A percentile compares a stretch with the other conserved stretches of the same genome.
These are phyloP conservation scores for Boletus reticulatus DNA, from an alignment of 768 basidiomycete species.

Conservation along the genomic window DNA sequence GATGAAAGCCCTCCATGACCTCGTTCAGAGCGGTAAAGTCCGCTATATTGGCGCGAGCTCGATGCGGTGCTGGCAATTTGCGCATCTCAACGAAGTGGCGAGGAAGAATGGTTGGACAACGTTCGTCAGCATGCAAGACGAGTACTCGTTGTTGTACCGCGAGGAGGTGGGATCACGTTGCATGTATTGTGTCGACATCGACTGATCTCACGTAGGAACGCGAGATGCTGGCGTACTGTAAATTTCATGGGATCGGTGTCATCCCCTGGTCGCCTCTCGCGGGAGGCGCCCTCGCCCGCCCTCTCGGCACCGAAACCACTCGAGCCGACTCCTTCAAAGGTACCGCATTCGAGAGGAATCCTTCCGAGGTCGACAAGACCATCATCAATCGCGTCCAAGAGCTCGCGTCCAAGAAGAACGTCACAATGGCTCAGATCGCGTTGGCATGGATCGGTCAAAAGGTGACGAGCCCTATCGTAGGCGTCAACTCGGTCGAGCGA, in stretches of 20 bases:
- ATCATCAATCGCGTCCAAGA: slow-evolving; percentile 42
- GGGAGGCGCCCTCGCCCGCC: slow-evolving; percentile 40
- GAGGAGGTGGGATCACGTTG: slow-evolving; percentile 35
- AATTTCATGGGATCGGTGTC: slow-evolving; percentile 48
- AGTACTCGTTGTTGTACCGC: slow-evolving; percentile 48
- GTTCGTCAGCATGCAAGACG: slow-evolving; percentile 56
- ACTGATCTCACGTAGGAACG: slow-evolving; percentile 34
- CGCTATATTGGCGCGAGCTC: slow-evolving; percentile 50
- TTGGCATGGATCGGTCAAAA: slow-evolving; percentile 42
- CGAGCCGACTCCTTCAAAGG: slow-evolving; percentile 10
- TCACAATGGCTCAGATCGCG: slow-evolving; percentile 46
- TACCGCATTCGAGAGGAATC: slow-evolving; percentile 21
- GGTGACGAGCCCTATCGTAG: slow-evolving; percentile 44
- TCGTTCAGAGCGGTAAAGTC: slow-evolving; percentile 46
- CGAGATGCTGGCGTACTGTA: slow-evolving; percentile 45
- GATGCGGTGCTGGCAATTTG: slow-evolving; percentile 47
- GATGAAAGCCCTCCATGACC: slow-evolving; percentile 51
- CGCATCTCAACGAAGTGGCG: slow-evolving; percentile 44
- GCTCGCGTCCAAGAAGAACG: slow-evolving; percentile 36
- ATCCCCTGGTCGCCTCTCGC: slow-evolving; percentile 52
- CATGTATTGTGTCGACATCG: too few relatives aligned
- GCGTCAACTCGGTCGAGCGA: slow-evolving; percentile 33
- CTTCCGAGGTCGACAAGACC: slow-evolving; percentile 28
- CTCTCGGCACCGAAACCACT: slow-evolving; percentile 25
- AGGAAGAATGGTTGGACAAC: slow-evolving; percentile 45